Evolutionary conservation across 2,329 filamentous ascomycete species (phyloP), one percentile per base, ranked within the genome.

Genomic region (Clonostachys rhizophaga): DNA sequence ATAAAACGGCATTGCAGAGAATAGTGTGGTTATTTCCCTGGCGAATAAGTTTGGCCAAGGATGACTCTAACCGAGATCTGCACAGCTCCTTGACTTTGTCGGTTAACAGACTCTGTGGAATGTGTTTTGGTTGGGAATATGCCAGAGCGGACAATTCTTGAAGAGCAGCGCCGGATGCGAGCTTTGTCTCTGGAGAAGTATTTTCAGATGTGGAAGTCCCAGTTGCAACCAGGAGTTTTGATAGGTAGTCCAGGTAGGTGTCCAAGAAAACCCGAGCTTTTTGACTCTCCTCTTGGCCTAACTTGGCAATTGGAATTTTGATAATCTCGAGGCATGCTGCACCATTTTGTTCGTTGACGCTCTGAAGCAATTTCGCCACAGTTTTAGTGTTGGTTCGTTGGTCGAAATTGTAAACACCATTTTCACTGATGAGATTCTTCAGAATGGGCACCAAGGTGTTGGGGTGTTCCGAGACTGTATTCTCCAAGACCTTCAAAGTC

Each of bases 341-440:
- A 18, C 84, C 72, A 34, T 84, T 79, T 17, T 76, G 64, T 5
- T 72, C 66, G 20, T 79, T 78, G 9, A 81, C 77, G 40, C 77
- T 75, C 45, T 82, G 75, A 5, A 95, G 67, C 3, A 94, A 72
- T 52, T 79, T 85, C 55, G 95, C 89, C 2, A 96, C 71, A 0
- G 89, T 92, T 67, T 92, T 95, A 3, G 86, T 87, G 62, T 87
- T 94, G 1, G 91, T 95, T 48, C 87, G 75, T 52, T 88, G 84
- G 60, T 97, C 94, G 58, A 97, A 94, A 59, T 87, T 89, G 54
- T 89, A 83, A 2, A 78, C 78, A 3, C 89, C 88, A 50, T 84
- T 72, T 44, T 82, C 79, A 36, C 81, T 79, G 40, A 94, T 76
- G n/a, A 96, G 69, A 20, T 81, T 79, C 39, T 76, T 73, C 12